Evolutionary conservation across 306 rosid genomes (phyloP), one percentile per base, ranked within the genome.

Genomic region (Trichosanthes truncata): DNA sequence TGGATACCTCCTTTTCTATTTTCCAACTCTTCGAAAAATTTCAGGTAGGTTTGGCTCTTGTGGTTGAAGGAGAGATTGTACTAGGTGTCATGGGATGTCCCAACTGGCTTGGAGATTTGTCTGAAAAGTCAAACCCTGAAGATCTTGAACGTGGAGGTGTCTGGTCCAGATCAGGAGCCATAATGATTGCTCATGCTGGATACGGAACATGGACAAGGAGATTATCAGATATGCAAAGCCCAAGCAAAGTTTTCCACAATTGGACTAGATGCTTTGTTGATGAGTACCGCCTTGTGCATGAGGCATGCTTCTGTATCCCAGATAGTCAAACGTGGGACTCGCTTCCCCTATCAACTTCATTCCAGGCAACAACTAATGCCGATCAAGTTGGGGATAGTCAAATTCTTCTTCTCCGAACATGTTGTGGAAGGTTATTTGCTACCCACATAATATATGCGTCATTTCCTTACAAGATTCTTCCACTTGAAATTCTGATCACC

Each of bases 21-120:
- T 21, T 60, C 53, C 11, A 51, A 56, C 21, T 12, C 33, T 74
- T 10, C 76, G 46, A 25, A 79, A 79, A 79, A n/a, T 46, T 82
- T 78, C 86, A 92, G 97, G 98, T 91, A 55, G 97, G 98, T 77
- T 88, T 93, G 97, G 93, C 97, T 57, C 96, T 93, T 60, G 91
- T 90, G 80, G 97, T 95, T 81, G 97, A 93, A 45, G 94, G 94
- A 79, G 89, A 91, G 87, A 77, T 87, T 85, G 92, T 85, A 23
- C 36, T 90, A 48, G 96, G 96, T 78, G 89, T 93, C 78, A 95
- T 95, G 97, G 97, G 96, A 40, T 95, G 97, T 87, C 99, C 96
- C 31, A 90, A 89, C 89, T 93, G 97, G 97, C 81, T 65, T 76
- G 81, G 80, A 48, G 96, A 86, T 72, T 63, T 77, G 46, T 81